Evolutionary conservation across 345 rosid genomes (phyloP).

Genomic region (Populus alba): DNA sequence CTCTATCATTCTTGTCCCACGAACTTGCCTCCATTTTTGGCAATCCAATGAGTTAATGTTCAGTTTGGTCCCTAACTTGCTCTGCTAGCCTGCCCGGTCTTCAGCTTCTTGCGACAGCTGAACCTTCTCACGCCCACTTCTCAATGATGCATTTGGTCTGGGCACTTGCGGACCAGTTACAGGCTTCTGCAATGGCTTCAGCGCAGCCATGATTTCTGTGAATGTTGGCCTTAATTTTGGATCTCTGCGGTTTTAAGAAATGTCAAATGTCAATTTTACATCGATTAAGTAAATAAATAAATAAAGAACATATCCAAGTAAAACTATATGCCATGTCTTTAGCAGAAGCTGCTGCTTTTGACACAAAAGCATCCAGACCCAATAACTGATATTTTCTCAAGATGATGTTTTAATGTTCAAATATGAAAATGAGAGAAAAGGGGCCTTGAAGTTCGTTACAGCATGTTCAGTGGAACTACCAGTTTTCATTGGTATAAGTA

Average conservation of each 20-base stretch:
- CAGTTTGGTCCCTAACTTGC: neutral
- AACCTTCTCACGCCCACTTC: conserved; percentile 20
- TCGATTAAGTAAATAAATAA: conserved; percentile 3
- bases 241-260: conserved; percentile 45
- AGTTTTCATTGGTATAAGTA: neutral
- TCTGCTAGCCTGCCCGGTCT: conserved; percentile 20
- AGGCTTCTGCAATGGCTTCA: conserved; percentile 88
- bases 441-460: neutral
- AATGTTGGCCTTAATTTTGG: conserved; percentile 85
- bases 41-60: neutral
- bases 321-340: neutral
- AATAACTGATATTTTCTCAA: neutral
- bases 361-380: neutral
- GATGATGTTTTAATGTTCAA: neutral
- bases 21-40: conserved; percentile 14
- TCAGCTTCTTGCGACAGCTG: conserved; percentile 18
- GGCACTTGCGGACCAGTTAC: conserved; percentile 40
- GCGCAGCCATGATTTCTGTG: conserved; percentile 77
- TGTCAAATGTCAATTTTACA: conserved; percentile 14
- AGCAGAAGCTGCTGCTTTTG: neutral
- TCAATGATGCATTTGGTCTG: conserved; percentile 32
- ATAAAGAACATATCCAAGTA: neutral
- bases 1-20: conserved; percentile 9
- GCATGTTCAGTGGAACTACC: neutral
- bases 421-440: neutral